phyloP scores from a whole-genome alignment of 305 asterid genomes.

The Fraxinus greggii region DNA sequence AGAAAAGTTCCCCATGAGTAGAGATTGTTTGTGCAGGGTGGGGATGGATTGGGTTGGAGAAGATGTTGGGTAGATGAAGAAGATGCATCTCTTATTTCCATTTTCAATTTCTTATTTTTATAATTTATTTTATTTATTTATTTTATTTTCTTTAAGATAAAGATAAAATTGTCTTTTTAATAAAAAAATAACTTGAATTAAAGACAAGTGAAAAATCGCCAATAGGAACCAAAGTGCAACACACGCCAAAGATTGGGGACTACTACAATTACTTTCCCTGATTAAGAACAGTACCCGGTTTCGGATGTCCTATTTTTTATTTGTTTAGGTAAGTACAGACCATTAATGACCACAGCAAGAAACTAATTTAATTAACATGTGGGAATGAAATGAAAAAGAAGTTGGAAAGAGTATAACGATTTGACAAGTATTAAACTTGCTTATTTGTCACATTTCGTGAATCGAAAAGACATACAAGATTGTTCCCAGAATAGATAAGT shows the following conservation, averaged over 20 bases:
- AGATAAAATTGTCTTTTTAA: not conserved
- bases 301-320: not conserved
- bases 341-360: not conserved
- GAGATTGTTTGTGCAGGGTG: not conserved
- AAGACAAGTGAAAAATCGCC: not conserved
- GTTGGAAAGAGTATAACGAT: not conserved
- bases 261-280: not conserved
- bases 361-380: not conserved
- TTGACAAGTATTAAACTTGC: not conserved
- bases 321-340: not conserved
- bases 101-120: not conserved
- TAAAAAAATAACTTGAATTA: not conserved
- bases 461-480: slow-evolving; percentile 43
- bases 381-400: slow-evolving; percentile 1
- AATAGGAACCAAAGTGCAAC: not conserved
- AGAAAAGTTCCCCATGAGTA: not conserved
- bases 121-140: not conserved
- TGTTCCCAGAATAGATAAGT: slow-evolving; percentile 69
- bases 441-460: not conserved
- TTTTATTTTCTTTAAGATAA: not conserved
- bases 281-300: not conserved
- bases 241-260: not conserved
- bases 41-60: not conserved
- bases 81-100: not conserved
- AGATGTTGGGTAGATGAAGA: not conserved